A percentile compares a stretch with the other conserved stretches of the same genome.
phyloP scores from a whole-genome alignment of 2,329 filamentous ascomycete species.

The Pseudocercospora fuligena region DNA sequence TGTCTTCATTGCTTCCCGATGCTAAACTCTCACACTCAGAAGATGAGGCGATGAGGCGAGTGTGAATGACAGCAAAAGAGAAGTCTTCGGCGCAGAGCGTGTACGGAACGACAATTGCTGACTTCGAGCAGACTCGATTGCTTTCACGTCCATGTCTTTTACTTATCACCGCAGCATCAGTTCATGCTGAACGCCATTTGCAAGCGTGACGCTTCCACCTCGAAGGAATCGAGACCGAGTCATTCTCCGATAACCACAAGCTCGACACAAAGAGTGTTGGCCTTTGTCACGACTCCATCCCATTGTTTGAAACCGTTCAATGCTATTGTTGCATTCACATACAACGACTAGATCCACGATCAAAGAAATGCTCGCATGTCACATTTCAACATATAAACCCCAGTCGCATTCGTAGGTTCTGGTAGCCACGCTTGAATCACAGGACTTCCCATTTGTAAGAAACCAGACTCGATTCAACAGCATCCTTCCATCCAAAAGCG shows the following conservation, averaged over 20 bases:
- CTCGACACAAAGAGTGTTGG: background rate
- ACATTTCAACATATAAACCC: background rate
- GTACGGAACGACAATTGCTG: background rate
- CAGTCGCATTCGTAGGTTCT: background rate
- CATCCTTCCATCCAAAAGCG: background rate
- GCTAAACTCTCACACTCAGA: too few species aligned
- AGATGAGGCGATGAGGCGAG: background rate
- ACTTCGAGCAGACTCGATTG: background rate
- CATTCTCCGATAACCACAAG: background rate
- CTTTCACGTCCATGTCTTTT: background rate
- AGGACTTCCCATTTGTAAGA: background rate
- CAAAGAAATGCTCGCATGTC: background rate
- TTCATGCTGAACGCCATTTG: background rate
- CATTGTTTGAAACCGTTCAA: background rate
- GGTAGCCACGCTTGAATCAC: background rate
- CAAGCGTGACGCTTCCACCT: background rate
- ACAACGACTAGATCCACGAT: background rate
- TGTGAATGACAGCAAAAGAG: background rate
- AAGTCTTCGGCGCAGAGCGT: background rate
- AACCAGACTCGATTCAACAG: background rate
- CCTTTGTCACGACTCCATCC: background rate
- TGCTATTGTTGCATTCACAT: background rate
- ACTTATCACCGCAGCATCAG: background rate
- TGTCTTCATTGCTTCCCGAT: too few species aligned
- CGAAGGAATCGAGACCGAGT: background rate